Percentiles rank a stretch among this genome's conserved stretches.
phyloP scores from a whole-genome alignment of 2,329 filamentous ascomycete genomes.

The Pseudogymnoascus sp. region DNA sequence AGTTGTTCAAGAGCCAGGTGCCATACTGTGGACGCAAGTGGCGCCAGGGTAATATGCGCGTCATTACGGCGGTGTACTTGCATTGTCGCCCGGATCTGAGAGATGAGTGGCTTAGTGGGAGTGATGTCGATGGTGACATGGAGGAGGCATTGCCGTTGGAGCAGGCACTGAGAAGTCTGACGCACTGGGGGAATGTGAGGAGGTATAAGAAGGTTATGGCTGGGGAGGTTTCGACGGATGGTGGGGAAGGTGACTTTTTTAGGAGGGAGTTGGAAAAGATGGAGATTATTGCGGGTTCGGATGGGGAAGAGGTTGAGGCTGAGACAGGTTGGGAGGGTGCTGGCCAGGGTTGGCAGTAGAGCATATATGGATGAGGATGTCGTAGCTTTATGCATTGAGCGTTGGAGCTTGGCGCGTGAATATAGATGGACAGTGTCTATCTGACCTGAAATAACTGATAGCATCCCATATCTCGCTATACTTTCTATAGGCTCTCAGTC shows the following conservation, averaged over 20 bases:
- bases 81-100: slow-evolving; percentile 87
- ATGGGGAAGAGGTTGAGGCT: slow-evolving; percentile 13
- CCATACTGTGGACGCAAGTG: slow-evolving; percentile 97
- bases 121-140: slow-evolving; percentile 86
- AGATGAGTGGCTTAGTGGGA: slow-evolving; percentile 90
- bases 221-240: slow-evolving; percentile 44
- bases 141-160: slow-evolving; percentile 89
- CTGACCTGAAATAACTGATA: background rate
- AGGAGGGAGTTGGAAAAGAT: slow-evolving; percentile 68
- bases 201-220: slow-evolving; percentile 74
- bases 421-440: background rate
- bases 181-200: slow-evolving; percentile 89
- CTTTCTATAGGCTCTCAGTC: background rate
- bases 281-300: slow-evolving; percentile 11
- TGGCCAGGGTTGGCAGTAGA: slow-evolving; percentile 2
- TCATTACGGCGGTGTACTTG: slow-evolving; percentile 94
- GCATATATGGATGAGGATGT: background rate
- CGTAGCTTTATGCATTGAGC: background rate
- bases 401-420: background rate
- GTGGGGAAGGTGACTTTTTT: slow-evolving; percentile 75
- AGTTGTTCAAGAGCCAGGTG: slow-evolving; percentile 97
- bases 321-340: slow-evolving; percentile 23
- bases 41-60: slow-evolving; percentile 96
- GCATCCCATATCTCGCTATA: background rate
- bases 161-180: slow-evolving; percentile 79